Evolutionary conservation across 805 yeast species (phyloP), one percentile per base, ranked within the genome.

Genomic region (Nakazawaea siamensis): DNA sequence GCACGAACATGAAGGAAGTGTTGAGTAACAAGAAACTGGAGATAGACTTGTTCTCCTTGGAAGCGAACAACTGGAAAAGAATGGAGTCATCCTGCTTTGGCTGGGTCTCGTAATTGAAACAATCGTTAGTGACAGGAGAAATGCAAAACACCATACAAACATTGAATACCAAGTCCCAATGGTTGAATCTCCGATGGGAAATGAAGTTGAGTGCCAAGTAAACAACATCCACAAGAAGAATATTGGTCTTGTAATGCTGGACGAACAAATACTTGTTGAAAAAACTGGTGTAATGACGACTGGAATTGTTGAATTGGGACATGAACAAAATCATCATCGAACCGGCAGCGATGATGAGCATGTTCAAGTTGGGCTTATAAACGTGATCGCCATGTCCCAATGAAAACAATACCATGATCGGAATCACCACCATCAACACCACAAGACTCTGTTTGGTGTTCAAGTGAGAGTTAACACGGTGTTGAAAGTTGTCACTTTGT

Each of bases 1-100:
- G 99, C 27, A 92, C 78, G 49, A 92, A 75, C 99, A 92, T 92
- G 59, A 92, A 92, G 2, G 92, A 73, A 10, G 94, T 76, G 57
- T 92, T 92, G 41, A 92, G 66, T 43, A 90, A 56, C 31, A 92
- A 59, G 49, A 90, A 92, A 38, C 85, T 80, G 57, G 92, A 88
- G 20, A 92, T 92, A 10, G 95, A 86, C 41, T 82, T 67, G 0
- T 97, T 87, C 43, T 87, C 96, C 32, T 68, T 64, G 38, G 80
- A 66, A 25, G 52, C 47, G 26, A 68, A 60, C 29, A 69, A 45
- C 42, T 66, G 66, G 13, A 47, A 21, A 5, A 56, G 14, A 7
- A 58, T 34, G 10, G 7, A 18, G 15, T 21, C 14, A 15, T 20
- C 18, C 21, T 21, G 18, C n/a, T 31, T 27, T 7, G 9, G 12